Conservation (phyloP, 345 rosid species). For the Eucalyptus polyanthemos region DNA sequence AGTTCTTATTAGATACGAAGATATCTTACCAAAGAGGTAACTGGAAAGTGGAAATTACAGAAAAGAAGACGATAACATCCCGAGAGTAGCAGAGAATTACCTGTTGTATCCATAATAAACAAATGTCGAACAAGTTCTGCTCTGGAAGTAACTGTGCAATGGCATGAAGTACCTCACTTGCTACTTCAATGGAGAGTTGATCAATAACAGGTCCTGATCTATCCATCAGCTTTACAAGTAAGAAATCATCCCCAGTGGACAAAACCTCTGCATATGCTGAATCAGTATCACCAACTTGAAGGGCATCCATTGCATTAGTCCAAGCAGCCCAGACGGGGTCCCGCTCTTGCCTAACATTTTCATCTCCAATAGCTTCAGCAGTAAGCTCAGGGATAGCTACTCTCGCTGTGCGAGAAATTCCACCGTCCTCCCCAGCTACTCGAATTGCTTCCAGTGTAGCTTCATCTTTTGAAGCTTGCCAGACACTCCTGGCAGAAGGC, state of each 20-base stretch:
- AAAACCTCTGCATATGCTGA: slow-evolving; percentile 81
- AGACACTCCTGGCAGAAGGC: slow-evolving; percentile 97
- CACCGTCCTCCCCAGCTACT: slow-evolving; percentile 92
- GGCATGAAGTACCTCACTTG: slow-evolving; percentile 61
- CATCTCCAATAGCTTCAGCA: slow-evolving; percentile 81
- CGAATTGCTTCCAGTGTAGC: slow-evolving; percentile 98
- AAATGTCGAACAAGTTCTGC: slow-evolving; percentile 66
- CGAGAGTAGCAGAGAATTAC: slow-evolving; percentile 9
- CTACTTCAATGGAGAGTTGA: slow-evolving; percentile 77
- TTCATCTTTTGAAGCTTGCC: slow-evolving; percentile 99
- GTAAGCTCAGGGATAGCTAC: slow-evolving; percentile 63
- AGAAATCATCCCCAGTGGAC: slow-evolving; percentile 71
- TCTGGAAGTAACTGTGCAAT: slow-evolving; percentile 72
- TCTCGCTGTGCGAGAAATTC: slow-evolving; percentile 43
- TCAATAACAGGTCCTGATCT: slow-evolving; percentile 82
- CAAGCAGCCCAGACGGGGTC: slow-evolving; percentile 87
- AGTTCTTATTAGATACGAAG: not conserved
- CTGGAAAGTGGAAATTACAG: not conserved
- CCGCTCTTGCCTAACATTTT: slow-evolving; percentile 52
- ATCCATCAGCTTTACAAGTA: slow-evolving; percentile 94
- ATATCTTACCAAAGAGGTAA: not conserved
- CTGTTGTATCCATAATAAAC: slow-evolving; percentile 98
- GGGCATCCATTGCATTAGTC: slow-evolving; percentile 92
- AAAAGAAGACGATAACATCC: not conserved
- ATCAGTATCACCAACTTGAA: slow-evolving; percentile 80